phyloP scores from a whole-genome alignment of 2,329 filamentous ascomycete species.

The Achaetomium macrosporum region DNA sequence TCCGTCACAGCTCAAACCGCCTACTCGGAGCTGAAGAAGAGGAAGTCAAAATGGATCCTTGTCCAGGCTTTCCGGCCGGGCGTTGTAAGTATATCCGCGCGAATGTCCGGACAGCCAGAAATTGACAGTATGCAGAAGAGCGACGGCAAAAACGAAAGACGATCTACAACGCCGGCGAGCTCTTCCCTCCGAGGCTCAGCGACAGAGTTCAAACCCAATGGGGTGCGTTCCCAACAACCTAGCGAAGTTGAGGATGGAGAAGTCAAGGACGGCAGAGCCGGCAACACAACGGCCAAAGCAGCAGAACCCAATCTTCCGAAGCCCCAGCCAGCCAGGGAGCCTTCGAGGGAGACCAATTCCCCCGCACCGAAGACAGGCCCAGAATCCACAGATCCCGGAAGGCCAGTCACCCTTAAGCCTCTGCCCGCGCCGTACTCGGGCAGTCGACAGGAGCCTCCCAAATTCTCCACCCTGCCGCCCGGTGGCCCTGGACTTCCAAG shows the following conservation, averaged over 20 bases:
- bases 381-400: conserved; percentile 17
- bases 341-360: conserved; percentile 18
- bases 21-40: conserved; percentile 62
- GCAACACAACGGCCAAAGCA: conserved; percentile 17
- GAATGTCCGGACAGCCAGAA: neutral
- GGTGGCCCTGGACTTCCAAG: conserved; percentile 29
- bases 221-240: conserved; percentile 29
- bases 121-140: conserved; percentile 38
- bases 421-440: conserved; percentile 12
- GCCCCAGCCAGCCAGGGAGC: conserved; percentile 22
- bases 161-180: conserved; percentile 24
- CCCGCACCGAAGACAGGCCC: conserved; percentile 11
- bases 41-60: conserved; percentile 64
- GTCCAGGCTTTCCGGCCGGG: conserved; percentile 67
- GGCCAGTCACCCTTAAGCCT: conserved; percentile 27
- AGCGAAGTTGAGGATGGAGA: conserved; percentile 66
- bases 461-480: conserved; percentile 32
- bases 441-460: conserved; percentile 29
- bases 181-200: conserved; percentile 54
- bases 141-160: conserved; percentile 34
- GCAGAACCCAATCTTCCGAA: conserved; percentile 20
- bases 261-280: conserved; percentile 54
- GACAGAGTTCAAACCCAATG: conserved; percentile 53
- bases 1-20: conserved; percentile 68
- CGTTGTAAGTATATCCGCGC: conserved; percentile 42